Base-by-base conservation (phyloP, 2,329 filamentous ascomycete species). In the Alternaria arborescens region DNA sequence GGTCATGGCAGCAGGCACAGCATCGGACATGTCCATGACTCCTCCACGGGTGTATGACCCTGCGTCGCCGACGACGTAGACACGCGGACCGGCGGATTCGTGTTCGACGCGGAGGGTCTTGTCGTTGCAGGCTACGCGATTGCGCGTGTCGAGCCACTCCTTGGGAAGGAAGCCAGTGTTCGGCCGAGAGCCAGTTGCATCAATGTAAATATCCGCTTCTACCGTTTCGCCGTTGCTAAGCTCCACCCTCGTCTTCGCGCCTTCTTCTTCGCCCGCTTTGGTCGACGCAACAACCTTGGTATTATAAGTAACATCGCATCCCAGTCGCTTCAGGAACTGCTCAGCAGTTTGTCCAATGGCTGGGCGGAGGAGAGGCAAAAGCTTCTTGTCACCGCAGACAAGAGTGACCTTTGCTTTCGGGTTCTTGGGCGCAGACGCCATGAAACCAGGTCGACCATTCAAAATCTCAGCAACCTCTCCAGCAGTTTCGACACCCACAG, bases 151-250 rank as follows among this genome's bases (percentile, higher is more conserved):
- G 14, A 88, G 78, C 71, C 85, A 82, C 3, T 79, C 74, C 14
- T 76, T 71, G 2, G 86, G 85, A 1, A 88, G 77, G 71, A 84
- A 88, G 34, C 75, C 76, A 28, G 82, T 85, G 72, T 86, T 87
- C 0, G 85, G 85, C 16, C 77, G 74, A 10, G 79, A 80, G 18
- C 86, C 86, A 1, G 82, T 83, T 8, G 83, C 84, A 18, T 83
- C 81, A 60, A 88, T 83, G 71, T 85, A 87, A 52, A 86, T 71
- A 65, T 88, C 86, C 6, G 82, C 81, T 0, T 78, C 78, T 59
- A 85, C 67, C 4, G 77, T 80, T 55, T 82, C 79, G 43, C 85
- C 86, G 65, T 84, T 82, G 54, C 72, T 75, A 11, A 79, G 72
- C 56, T 75, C 65, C 16, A 78, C 66, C 32, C 85, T 70, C 2